Conservation (phyloP, 2,329 filamentous ascomycete species). For the Hymenoscyphus fraxineus region DNA sequence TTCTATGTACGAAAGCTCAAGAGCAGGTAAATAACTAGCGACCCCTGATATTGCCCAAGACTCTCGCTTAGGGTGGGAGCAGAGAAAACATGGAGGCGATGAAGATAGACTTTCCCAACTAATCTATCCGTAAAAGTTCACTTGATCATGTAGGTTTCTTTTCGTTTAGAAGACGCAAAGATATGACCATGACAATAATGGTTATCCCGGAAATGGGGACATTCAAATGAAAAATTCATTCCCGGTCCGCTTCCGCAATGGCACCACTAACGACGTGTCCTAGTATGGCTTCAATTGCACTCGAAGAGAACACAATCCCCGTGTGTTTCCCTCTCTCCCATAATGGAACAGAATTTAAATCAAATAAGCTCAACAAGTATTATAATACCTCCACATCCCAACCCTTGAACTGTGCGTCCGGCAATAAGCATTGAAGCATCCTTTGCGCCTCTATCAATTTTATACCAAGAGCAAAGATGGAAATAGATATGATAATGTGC, state of each 20-base stretch:
- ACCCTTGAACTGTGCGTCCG: neutral
- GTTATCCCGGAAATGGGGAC: neutral
- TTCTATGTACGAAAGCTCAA: too few species aligned
- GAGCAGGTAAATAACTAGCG: too few species aligned
- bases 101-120: neutral
- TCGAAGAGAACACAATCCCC: neutral
- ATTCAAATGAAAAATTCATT: neutral
- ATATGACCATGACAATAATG: neutral
- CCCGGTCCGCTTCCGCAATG: neutral
- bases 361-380: neutral
- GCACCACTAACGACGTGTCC: neutral
- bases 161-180: too few species aligned
- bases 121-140: neutral
- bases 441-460: neutral
- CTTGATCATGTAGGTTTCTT: neutral
- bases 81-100: too few species aligned
- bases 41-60: too few species aligned
- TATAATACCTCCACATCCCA: neutral
- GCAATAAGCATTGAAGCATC: neutral
- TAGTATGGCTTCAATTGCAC: neutral
- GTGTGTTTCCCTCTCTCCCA: neutral
- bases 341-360: neutral
- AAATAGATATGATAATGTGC: neutral
- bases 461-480: neutral
- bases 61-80: neutral